A percentile compares a stretch with the other conserved stretches of the same genome.
Evolutionary conservation across 768 basidiomycete species (phyloP).

Genomic region (Austroboletus eburneus): DNA sequence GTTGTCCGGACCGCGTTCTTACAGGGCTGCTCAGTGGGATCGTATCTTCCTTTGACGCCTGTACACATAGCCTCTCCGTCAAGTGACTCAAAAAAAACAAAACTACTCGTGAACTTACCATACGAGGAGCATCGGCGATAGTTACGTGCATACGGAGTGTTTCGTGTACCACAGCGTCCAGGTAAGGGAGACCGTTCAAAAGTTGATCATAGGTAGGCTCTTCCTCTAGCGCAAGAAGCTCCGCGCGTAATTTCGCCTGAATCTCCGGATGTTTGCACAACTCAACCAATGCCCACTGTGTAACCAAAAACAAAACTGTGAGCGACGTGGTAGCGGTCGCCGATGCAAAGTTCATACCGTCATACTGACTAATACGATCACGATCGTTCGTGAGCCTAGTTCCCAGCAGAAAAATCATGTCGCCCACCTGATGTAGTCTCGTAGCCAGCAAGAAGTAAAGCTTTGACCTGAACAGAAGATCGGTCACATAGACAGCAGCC

Average conservation of each 20-base stretch:
- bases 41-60: too few relatives aligned
- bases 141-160: background rate
- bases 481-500: background rate
- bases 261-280: background rate
- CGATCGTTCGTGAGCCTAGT: background rate
- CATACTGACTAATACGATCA: background rate
- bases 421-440: constrained; percentile 37
- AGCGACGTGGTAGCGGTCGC: too few relatives aligned
- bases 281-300: too few relatives aligned
- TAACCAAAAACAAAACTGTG: too few relatives aligned
- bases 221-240: background rate
- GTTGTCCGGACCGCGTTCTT: too few relatives aligned
- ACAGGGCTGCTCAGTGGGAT: too few relatives aligned
- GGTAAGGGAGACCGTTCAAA: too few relatives aligned
- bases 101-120: too few relatives aligned
- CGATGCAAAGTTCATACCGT: background rate
- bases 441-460: constrained; percentile 37
- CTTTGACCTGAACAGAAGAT: constrained; percentile 27
- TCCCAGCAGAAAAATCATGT: background rate
- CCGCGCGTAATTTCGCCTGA: background rate
- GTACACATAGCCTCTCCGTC: too few relatives aligned
- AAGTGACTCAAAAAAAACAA: too few relatives aligned
- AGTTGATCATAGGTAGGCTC: background rate
- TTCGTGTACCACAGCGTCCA: background rate
- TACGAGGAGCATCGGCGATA: too few relatives aligned